These are phyloP conservation scores for Sphaerulina populicola DNA, from an alignment of 2,329 filamentous ascomycete genomes.

Conservation along the genomic window DNA sequence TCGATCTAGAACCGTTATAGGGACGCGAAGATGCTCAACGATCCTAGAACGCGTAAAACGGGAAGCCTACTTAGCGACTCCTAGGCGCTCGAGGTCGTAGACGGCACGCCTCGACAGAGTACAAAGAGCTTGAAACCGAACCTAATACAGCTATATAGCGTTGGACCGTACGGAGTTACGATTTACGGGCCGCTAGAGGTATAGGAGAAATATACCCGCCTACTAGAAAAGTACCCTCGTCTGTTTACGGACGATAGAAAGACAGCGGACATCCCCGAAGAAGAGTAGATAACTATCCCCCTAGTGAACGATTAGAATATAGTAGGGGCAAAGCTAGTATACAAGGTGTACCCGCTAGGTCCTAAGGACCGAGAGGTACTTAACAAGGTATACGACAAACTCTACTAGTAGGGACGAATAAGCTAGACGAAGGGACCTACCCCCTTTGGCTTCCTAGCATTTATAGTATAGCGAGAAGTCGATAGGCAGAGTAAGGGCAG, in stretches of 20 bases:
- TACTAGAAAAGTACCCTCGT: no score
- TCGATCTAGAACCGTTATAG: no score
- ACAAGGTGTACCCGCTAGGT: not conserved
- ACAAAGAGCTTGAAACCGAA: no score
- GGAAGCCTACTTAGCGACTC: no score
- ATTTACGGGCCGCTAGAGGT: no score
- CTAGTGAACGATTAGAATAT: not conserved
- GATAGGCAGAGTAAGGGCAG: not conserved
- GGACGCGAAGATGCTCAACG: no score
- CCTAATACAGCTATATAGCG: no score
- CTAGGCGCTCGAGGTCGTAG: no score
- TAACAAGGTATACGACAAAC: not conserved
- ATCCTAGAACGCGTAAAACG: no score
- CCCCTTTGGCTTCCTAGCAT: not conserved
- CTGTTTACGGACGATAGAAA: not conserved
- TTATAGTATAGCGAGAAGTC: not conserved
- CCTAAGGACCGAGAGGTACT: not conserved
- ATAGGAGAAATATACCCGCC: no score
- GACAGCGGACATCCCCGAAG: not conserved
- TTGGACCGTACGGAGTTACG: no score
- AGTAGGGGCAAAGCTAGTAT: not conserved
- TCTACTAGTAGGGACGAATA: not conserved
- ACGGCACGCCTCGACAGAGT: no score
- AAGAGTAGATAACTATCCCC: not conserved
- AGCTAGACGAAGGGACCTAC: not conserved